Base-by-base conservation (phyloP, 768 basidiomycete genomes). In the Hortiboletus flavorubellus region DNA sequence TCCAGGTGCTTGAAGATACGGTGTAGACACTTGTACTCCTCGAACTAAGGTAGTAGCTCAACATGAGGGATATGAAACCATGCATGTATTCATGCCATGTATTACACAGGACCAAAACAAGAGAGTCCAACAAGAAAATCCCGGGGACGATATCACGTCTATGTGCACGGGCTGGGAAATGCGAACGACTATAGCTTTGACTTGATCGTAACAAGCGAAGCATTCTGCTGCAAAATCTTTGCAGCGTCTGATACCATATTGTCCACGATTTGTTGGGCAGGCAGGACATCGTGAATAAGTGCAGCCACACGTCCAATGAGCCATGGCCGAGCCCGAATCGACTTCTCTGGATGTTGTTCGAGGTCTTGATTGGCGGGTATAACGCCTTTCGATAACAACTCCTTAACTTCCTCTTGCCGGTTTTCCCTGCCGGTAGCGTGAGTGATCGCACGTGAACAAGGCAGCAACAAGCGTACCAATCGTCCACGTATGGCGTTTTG, bases 301-400 rank as follows among this genome's bases (percentile, higher is more conserved):
- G 80, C 85, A 14, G 90, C 80, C 31, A 94, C 91, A 52, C 83
- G 82, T 47, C 94, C 95, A 76, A 95, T 91, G 46, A 95, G 78
- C 86, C 88, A 95, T 23, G 85, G 72, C 23, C 85, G 75, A 29
- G 79, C 81, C 60, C 82, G 72, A 6, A 87, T 55, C 5, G 82
- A 86, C 68, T 86, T 91, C 67, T 93, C 91, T 5, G 93, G 91
- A 65, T 91, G 87, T 67, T 83, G 80, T 72, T 87, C 77, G 35
- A 93, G 64, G 55, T 95, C 92, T 4, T 80, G 73, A 30, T 83
- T 75, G 55, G 80, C 76, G 26, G 94, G 94, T 55, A 97, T 71
- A 60, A 92, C 80, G n/a, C 94, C 94, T 74, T 89, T 80, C 8
- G 82, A 78, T 0, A 91, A 91, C 51, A 96, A 79, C 58, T 86